Evolutionary conservation across 208 protist species (phyloP), one percentile per base, ranked within the genome.

Genomic region (Trypanosoma melophagium): DNA sequence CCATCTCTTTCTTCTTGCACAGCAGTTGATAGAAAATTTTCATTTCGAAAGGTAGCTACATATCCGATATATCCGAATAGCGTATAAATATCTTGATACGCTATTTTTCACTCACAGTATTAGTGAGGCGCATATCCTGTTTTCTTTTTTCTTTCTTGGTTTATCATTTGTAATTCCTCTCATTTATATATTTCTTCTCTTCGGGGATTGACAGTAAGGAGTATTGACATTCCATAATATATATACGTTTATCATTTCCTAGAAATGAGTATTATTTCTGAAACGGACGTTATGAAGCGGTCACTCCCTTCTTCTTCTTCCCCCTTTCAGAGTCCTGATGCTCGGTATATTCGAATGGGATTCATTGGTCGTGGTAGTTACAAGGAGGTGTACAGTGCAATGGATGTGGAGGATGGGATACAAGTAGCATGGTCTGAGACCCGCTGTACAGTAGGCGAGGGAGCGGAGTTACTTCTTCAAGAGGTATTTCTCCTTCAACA

Each of bases 341-440:
- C 7, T 19, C 35, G 56, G 9, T 60, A 60, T 16, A n/a, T 16
- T 8, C 56, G 56, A 51, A 7, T 41, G 9, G 58, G 7, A 44
- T 47, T 72, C 17, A 76, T 82, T n/a, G 24, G 16, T 21, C 76
- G 59, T 35, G 70, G 55, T 10, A 60, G 28, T 22, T 60, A 53
- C 24, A 74, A 81, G 38, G 75, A 35, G 16, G 41, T 84, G 35
- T 97, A 81, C 61, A 71, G 73, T 31, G 90, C 77, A 13, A 76
- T 89, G 31, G 85, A 97, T 64, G 61, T 61, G 21, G 75, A 92
- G n/a, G 73, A 88, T 17, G 89, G 87, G 38, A 68, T 78, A n/a
- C 87, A 97, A 64, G 86, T 96, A 12, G 93, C 93, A 7, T 97
- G 93, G 93, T 95, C 93, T 67, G 76, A 94, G 64, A 35, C 41